These are phyloP conservation scores for Termitomyces sp. DNA, from an alignment of 768 basidiomycete species.

Conservation along the genomic window DNA sequence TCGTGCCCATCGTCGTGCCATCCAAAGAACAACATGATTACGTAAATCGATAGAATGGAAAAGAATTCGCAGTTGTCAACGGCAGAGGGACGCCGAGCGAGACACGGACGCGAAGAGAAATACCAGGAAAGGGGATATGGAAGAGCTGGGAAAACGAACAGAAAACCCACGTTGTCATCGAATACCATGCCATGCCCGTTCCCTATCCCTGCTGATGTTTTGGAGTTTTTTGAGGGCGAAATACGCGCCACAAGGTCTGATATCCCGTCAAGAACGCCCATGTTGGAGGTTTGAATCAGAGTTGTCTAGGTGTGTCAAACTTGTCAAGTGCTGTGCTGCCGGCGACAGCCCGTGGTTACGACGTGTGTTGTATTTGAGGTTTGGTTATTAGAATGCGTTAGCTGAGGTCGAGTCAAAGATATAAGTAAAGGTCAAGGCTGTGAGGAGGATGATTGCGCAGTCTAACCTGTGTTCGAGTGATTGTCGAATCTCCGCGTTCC, in stretches of 20 bases:
- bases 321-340: neutral
- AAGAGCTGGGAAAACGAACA: conserved; percentile 3
- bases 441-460: neutral
- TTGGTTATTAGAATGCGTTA: neutral
- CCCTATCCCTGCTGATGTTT: conserved; percentile 55
- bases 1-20: conserved; percentile 37
- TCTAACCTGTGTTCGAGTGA: conserved; percentile 1
- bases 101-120: conserved; percentile 6
- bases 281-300: conserved; percentile 21
- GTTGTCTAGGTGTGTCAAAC: neutral
- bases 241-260: conserved; percentile 48
- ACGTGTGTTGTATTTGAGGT: neutral
- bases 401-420: neutral
- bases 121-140: neutral
- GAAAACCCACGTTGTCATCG: conserved; percentile 69
- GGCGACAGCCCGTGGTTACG: neutral
- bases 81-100: conserved; percentile 2
- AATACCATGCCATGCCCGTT: conserved; percentile 58
- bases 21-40: conserved; percentile 44
- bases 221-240: conserved; percentile 41
- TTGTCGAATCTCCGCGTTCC: conserved; percentile 4
- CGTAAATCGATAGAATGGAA: conserved; percentile 32
- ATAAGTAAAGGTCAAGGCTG: neutral
- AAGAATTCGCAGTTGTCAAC: conserved; percentile 6
- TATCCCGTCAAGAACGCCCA: conserved; percentile 60